phyloP scores from a whole-genome alignment of 169 alveolate species.

The Blepharisma undulans region DNA sequence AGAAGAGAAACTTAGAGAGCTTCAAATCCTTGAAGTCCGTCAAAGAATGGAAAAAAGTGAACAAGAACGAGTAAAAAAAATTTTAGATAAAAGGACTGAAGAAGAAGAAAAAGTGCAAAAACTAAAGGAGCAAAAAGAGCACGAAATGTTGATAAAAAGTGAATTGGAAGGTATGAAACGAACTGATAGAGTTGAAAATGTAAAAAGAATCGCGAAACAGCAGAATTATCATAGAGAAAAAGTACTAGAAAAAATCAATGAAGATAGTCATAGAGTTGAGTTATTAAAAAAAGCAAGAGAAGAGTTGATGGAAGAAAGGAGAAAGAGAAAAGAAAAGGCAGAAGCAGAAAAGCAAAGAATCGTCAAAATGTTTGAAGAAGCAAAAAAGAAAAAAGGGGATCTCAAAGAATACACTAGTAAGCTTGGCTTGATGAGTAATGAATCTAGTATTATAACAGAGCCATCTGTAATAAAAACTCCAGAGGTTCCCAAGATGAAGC shows the following conservation, averaged over 20 bases:
- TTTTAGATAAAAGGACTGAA: slow-evolving; percentile 49
- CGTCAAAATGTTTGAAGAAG: slow-evolving; percentile 50
- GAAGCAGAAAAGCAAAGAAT: slow-evolving; percentile 58
- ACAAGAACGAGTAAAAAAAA: slow-evolving; percentile 45
- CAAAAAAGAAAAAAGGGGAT: slow-evolving; percentile 50
- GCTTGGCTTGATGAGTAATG: not conserved
- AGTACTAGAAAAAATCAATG: slow-evolving; percentile 50
- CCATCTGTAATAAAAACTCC: not conserved
- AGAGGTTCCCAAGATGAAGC: not conserved
- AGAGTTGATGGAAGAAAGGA: slow-evolving; percentile 53
- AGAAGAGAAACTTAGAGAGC: slow-evolving; percentile 63
- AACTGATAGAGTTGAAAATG: slow-evolving; percentile 65
- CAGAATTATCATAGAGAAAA: slow-evolving; percentile 62
- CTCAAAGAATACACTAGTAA: not conserved
- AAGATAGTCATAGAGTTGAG: slow-evolving; percentile 54
- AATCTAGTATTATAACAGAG: not conserved
- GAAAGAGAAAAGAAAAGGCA: slow-evolving; percentile 59
- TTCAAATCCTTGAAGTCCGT: slow-evolving; percentile 35
- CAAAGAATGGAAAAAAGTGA: slow-evolving; percentile 48
- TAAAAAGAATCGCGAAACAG: slow-evolving; percentile 58
- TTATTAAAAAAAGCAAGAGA: slow-evolving; percentile 51
- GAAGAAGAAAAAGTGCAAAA: slow-evolving; percentile 56
- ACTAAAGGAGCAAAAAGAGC: slow-evolving; percentile 40
- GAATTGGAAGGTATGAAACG: slow-evolving; percentile 64
- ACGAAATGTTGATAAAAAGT: slow-evolving; percentile 50